A percentile compares a stretch with the other conserved stretches of the same genome.
phyloP scores from a whole-genome alignment of 2,329 filamentous ascomycete genomes.

The Sporothrix brasiliensis region DNA sequence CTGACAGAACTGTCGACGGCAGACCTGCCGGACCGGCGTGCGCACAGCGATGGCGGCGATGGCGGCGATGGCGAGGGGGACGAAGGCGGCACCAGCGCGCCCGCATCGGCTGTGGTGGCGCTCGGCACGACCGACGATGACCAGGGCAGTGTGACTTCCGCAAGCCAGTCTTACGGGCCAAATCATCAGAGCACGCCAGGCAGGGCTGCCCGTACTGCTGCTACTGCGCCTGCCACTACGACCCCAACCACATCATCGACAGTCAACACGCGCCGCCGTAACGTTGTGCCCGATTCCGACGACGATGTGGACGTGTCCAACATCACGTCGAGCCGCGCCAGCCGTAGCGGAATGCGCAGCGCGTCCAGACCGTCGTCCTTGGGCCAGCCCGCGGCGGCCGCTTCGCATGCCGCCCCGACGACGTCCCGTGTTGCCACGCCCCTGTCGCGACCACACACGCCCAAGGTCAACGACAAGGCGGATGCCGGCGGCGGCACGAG shows the following conservation, averaged over 20 bases:
- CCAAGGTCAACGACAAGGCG: background rate
- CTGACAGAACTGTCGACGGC: constrained; percentile 1
- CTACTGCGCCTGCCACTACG: background rate
- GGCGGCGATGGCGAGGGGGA: background rate
- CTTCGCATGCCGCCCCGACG: background rate
- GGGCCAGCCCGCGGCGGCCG: background rate
- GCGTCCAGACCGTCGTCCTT: background rate
- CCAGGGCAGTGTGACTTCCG: constrained; percentile 25
- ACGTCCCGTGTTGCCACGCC: constrained; percentile 11
- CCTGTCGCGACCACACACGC: constrained; percentile 18
- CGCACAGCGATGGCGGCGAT: background rate
- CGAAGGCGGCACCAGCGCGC: background rate
- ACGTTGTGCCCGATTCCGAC: constrained; percentile 32
- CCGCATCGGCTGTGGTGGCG: constrained; percentile 23
- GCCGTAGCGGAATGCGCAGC: background rate
- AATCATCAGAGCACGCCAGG: background rate
- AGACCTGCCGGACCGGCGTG: background rate
- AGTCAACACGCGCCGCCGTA: background rate
- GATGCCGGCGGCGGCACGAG: background rate
- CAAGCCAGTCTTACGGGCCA: constrained; percentile 25
- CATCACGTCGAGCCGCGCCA: background rate
- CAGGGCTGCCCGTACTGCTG: background rate
- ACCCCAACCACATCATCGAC: background rate
- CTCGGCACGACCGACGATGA: constrained; percentile 30
- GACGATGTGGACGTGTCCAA: constrained; percentile 23